A percentile compares a stretch with the other conserved stretches of the same genome.
Evolutionary conservation across 1,284 basidiomycete species (phyloP).

Genomic region (Stygiomarasmius scandens): DNA sequence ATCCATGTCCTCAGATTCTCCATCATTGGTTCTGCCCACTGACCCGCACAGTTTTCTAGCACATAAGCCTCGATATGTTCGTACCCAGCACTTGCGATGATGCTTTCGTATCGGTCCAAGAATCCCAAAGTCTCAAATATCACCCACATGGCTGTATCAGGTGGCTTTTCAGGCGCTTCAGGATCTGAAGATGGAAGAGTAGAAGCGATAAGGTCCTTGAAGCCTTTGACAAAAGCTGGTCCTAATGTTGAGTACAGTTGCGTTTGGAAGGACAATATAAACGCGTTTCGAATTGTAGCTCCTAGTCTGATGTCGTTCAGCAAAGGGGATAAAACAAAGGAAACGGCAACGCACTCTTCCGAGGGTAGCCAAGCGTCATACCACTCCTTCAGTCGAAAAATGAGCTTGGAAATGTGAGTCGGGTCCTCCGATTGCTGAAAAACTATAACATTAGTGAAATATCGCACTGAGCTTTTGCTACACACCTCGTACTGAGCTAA

Average conservation of each 20-base stretch:
- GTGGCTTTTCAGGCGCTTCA: slow-evolving; percentile 24
- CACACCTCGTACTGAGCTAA: slow-evolving; percentile 65
- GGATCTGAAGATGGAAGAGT: slow-evolving; percentile 50
- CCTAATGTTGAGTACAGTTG: slow-evolving; percentile 70
- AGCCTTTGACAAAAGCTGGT: slow-evolving; percentile 60
- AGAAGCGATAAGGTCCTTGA: slow-evolving; percentile 63
- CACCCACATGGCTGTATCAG: slow-evolving; percentile 51
- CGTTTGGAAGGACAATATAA: slow-evolving; percentile 69
- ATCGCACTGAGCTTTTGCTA: background rate
- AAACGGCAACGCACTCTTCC: slow-evolving; percentile 46
- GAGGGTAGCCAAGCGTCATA: slow-evolving; percentile 66
- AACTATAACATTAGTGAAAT: slow-evolving; percentile 1
- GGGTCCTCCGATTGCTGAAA: slow-evolving; percentile 49
- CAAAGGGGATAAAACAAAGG: slow-evolving; percentile 4
- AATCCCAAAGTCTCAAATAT: slow-evolving; percentile 77
- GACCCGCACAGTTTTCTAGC: slow-evolving; percentile 61
- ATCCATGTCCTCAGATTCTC: slow-evolving; percentile 72
- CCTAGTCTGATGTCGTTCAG: slow-evolving; percentile 52
- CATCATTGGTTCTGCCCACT: slow-evolving; percentile 74
- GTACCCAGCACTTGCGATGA: slow-evolving; percentile 83
- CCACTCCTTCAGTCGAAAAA: slow-evolving; percentile 65
- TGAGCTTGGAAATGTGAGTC: slow-evolving; percentile 50
- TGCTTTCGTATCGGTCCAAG: slow-evolving; percentile 82
- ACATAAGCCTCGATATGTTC: slow-evolving; percentile 82
- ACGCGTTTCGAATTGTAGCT: slow-evolving; percentile 57